Conservation (phyloP, 495 filamentous ascomycete genomes). For the Penicillium paxilli region DNA sequence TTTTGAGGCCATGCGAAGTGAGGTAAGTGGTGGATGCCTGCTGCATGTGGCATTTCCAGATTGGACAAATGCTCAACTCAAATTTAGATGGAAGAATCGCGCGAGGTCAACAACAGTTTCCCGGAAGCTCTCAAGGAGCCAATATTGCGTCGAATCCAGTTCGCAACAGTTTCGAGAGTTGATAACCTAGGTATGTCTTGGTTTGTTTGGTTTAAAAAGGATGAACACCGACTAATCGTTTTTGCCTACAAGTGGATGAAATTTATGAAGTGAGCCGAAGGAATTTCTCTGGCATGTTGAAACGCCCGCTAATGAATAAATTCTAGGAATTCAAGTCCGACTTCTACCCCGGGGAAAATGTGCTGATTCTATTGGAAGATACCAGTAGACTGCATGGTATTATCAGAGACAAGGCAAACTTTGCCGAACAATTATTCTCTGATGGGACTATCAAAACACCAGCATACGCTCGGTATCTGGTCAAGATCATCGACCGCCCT, state of each 20-base stretch:
- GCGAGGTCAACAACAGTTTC: conserved; percentile 87
- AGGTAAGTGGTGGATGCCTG: conserved; percentile 60
- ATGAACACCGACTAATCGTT: conserved; percentile 22
- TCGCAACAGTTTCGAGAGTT: conserved; percentile 85
- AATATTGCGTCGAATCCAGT: conserved; percentile 86
- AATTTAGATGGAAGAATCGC: conserved; percentile 73
- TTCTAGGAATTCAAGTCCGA: conserved; percentile 84
- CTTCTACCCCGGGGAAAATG: conserved; percentile 89
- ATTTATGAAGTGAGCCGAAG: conserved; percentile 58
- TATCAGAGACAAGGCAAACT: conserved; percentile 84
- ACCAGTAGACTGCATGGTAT: conserved; percentile 73
- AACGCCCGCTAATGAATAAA: conserved; percentile 8
- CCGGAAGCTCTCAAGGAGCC: conserved; percentile 90
- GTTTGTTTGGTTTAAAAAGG: neutral
- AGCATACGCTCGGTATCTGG: conserved; percentile 78
- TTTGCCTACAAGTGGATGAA: conserved; percentile 56
- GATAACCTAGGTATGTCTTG: conserved; percentile 77
- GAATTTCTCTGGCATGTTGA: neutral
- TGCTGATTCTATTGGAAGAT: conserved; percentile 68
- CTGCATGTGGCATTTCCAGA: neutral
- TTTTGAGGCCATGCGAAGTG: conserved; percentile 89
- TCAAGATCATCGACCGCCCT: conserved; percentile 66
- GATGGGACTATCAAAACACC: conserved; percentile 64
- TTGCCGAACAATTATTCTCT: conserved; percentile 58
- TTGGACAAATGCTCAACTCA: conserved; percentile 1